Evolutionary conservation across 106 monocot species (phyloP), one percentile per base, ranked within the genome.

Genomic region (Dendrobium huoshanense): DNA sequence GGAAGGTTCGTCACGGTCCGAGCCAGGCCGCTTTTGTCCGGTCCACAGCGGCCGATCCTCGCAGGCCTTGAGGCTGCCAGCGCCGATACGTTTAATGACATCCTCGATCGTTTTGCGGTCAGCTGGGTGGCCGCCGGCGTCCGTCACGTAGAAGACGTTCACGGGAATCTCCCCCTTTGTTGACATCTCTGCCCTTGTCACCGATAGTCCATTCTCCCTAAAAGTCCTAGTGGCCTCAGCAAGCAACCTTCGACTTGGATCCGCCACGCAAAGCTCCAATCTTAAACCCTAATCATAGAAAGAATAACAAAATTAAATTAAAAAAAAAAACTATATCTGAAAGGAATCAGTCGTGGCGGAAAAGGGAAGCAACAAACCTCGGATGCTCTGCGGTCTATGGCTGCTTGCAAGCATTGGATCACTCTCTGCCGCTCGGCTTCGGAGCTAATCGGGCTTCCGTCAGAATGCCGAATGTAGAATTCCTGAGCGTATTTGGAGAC

Each of bases 141-240:
- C 95, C 4, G 92, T 90, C 13, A 99, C 92, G 77, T 93, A 90
- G 89, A 99, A 99, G 41, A 87, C 91, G 82, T 99, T 90, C 17
- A 31, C 24, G 3, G 98, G 91, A 84, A 58, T 85, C 31, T 79
- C 78, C 15, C 68, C 89, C 47, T 85, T 83, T 2, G 95, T 99
- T 2, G 89, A 81, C 41, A 93, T 84, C 81, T 95, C 98, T 9
- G 98, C 95, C 48, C 85, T 65, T 1, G 87, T 83, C 9, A 99
- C 90, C 1, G 88, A 90, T 11, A 99, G 80, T 9, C 98, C 92
- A 78, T 95, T 95, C 85, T 99, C 98, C 8, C 98, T 88, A 82
- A 99, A 93, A 5, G 86, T 88, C n/a, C 95, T 77, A 0, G 98
- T 99, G 17, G 95, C 98, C 15, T 91, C 82, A 0, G 93, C 91